These are phyloP conservation scores for Pseudoscleropodium purum DNA, from an alignment of 225 moss, liverwort and hornwort species.

Conservation along the genomic window DNA sequence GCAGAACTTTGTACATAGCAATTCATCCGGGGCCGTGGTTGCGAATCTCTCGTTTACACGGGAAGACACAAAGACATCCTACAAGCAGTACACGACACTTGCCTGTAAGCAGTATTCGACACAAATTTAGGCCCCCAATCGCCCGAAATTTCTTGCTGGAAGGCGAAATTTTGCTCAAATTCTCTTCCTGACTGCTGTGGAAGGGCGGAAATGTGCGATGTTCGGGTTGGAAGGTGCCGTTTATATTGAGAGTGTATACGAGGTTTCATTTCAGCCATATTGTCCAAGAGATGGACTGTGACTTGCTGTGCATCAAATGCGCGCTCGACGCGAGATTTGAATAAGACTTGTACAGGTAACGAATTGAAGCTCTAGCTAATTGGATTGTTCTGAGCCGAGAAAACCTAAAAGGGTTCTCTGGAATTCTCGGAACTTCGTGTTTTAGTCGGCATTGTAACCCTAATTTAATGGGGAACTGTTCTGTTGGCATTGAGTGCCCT, in stretches of 20 bases:
- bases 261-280: not conserved
- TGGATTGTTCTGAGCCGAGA: not conserved
- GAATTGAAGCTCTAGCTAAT: not conserved
- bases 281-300: not conserved
- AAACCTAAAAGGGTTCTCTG: not conserved
- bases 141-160: not conserved
- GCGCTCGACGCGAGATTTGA: not conserved
- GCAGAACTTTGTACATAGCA: not conserved
- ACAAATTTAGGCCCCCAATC: not conserved
- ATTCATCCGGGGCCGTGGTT: not conserved
- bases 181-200: not conserved
- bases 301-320: not conserved
- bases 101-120: not conserved
- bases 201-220: not conserved
- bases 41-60: not conserved
- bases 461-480: not conserved
- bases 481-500: not conserved
- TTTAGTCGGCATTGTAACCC: not conserved
- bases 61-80: not conserved
- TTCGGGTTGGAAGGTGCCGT: not conserved
- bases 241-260: not conserved
- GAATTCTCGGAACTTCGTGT: not conserved
- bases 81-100: not conserved
- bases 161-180: no score
- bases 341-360: not conserved